Base-by-base conservation (phyloP, 257 asterid genomes). In the Haberlea rhodopensis region DNA sequence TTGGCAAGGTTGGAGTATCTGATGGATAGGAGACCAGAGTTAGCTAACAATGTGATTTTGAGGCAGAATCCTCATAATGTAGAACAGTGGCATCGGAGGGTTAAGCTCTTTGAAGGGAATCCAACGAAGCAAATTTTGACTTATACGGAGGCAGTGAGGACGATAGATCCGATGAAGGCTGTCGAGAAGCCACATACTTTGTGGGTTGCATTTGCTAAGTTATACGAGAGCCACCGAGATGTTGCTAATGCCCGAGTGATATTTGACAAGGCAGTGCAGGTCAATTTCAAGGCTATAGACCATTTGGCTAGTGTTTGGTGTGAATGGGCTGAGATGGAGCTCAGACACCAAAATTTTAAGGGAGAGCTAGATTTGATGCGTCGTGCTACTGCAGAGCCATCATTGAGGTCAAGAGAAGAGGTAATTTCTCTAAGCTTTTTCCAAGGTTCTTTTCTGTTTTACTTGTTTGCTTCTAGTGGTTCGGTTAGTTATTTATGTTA, bases 321-420 rank as follows among this genome's bases (percentile, higher is more conserved):
- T 76, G 97, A 94, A 62, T 90, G 99, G 99, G 95, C 97, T 0
- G 99, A 94, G 84, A 94, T 94, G 97, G 99, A 94, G 76, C 94
- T 90, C 55, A 82, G 90, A 20, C 95, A 90, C 91, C 84, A 82
- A 68, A 94, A 94, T 59, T 87, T 87, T 32, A 78, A 90, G 72
- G 95, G 92, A 34, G 96, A 97, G 13, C 66, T 90, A 66, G 96
- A 87, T 34, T 69, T 94, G 75, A 90, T 94, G 96, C 84, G 88
- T 24, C 94, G 99, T 64, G 97, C 97, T 75, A 94, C 99, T 61
- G 96, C 96, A 56, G 99, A 87, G 80, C 99, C 99, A 55, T 87
- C 99, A 3, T 74, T 32, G 97, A 94, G 82, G 97, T 94, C 73
- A 94, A 86, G 85, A 82, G 95, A 80, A 90, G 97, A 90, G 99